Evolutionary conservation across 805 yeast species (phyloP), one percentile per base, ranked within the genome.

Genomic region (Maudiozyma pseudohumilis): DNA sequence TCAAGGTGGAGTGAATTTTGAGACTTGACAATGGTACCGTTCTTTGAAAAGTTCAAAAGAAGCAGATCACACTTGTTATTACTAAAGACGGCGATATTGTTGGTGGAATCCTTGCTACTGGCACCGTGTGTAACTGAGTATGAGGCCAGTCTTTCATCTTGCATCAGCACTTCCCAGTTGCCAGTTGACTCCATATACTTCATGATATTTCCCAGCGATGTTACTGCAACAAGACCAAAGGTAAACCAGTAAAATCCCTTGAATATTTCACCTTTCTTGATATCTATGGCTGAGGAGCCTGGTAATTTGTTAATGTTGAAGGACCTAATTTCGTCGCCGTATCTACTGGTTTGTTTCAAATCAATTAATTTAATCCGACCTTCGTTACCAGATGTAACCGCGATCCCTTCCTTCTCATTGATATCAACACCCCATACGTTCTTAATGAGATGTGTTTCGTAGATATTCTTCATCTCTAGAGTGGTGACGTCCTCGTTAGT

Each of bases 381-480:
- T 60, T 92, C 98, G 28, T 94, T 94, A 26, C 98, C 98, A 29
- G 95, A 92, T 10, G 95, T 83, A 2, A 77, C 87, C 6, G 80
- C 77, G 2, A 79, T 47, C 35, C 65, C 55, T 16, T 62, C 52
- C 0, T 54, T 49, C 23, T 65, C 67, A 31, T 69, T 66, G 0
- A 75, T 67, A 46, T 76, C 83, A 2, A 80, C 72, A 18, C 85
- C 75, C 98, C 97, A 92, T 1, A 82, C 72, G 52, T 84, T 89
- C 55, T 92, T 80, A 3, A 94, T 96, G 24, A 73, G 67, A 53
- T 88, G 96, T 17, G 80, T 75, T 36, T 81, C 84, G 46, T 72
- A 70, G 2, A 75, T 64, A 9, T 57, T 59, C 0, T 54, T 41
- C 36, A 60, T 58, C 2, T 42, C 40, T 17, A 64, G 38, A 13